phyloP scores from a whole-genome alignment of 2,329 filamentous ascomycete species.

The Phoma sp. region DNA sequence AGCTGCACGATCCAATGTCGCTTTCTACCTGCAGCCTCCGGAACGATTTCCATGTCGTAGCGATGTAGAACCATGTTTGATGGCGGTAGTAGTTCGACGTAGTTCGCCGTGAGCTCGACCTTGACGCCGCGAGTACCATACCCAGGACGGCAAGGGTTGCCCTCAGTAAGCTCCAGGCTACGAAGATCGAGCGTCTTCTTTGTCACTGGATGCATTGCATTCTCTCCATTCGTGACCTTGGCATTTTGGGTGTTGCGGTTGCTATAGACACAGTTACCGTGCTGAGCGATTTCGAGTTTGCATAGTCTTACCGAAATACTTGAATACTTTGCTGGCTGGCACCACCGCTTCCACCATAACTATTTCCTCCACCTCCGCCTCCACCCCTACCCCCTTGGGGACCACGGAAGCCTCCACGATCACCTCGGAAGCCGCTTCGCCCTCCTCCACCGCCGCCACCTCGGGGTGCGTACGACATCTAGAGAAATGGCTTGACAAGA shows the following conservation, averaged over 20 bases:
- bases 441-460: conserved; percentile 7
- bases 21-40: conserved; percentile 24
- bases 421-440: conserved; percentile 7
- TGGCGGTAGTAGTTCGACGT: conserved; percentile 26
- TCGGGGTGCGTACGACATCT: no score
- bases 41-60: conserved; percentile 20
- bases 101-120: conserved; percentile 28
- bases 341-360: conserved; percentile 9
- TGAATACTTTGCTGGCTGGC: conserved; percentile 18
- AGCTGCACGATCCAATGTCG: conserved; percentile 22
- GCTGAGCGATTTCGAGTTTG: neutral
- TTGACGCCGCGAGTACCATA: conserved; percentile 25
- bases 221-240: conserved; percentile 20
- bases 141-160: conserved; percentile 21
- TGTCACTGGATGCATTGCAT: conserved; percentile 16
- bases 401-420: no score
- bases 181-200: conserved; percentile 22
- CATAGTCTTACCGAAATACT: conserved; percentile 17
- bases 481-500: neutral
- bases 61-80: conserved; percentile 22
- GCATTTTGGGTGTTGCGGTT: conserved; percentile 13
- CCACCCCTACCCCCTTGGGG: conserved; percentile 4
- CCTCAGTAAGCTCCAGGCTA: conserved; percentile 15
- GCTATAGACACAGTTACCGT: conserved; percentile 9
- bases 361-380: neutral